A percentile compares a stretch with the other conserved stretches of the same genome.
phyloP scores from a whole-genome alignment of 2,329 filamentous ascomycete species.

The Pleoardoris graminearum region DNA sequence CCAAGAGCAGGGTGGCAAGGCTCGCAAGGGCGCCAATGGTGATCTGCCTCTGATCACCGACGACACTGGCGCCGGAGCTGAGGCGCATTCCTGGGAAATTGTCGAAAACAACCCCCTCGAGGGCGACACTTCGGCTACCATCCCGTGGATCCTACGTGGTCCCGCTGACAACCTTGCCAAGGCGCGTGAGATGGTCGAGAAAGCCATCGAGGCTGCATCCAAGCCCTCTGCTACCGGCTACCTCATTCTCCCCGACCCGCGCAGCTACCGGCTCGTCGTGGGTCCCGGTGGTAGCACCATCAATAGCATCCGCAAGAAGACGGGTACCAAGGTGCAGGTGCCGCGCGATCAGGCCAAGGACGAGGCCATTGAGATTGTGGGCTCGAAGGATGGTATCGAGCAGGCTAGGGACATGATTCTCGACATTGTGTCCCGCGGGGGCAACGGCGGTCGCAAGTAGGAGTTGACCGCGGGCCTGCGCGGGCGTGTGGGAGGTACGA shows the following conservation, averaged over 20 bases:
- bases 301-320: conserved; percentile 89
- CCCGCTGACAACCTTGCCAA: conserved; percentile 76
- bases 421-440: conserved; percentile 64
- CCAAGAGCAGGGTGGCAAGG: conserved; percentile 50
- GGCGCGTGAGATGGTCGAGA: conserved; percentile 73
- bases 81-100: conserved; percentile 82
- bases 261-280: conserved; percentile 85
- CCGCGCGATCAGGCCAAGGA: conserved; percentile 73
- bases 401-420: conserved; percentile 87
- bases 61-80: conserved; percentile 58
- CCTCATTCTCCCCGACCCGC: conserved; percentile 85
- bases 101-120: conserved; percentile 68
- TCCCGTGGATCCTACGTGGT: conserved; percentile 89
- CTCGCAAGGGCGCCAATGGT: conserved; percentile 60
- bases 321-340: conserved; percentile 90
- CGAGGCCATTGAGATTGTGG: conserved; percentile 90
- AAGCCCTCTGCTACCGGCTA: conserved; percentile 78
- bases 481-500: not conserved
- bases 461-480: not conserved
- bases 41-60: conserved; percentile 92
- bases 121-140: conserved; percentile 56
- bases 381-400: conserved; percentile 77
- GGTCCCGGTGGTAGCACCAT: conserved; percentile 88
- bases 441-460: conserved; percentile 28
- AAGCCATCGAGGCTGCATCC: conserved; percentile 71